These are phyloP conservation scores for Sporothrix euskadiensis DNA, from an alignment of 2,329 filamentous ascomycete species.

Conservation along the genomic window DNA sequence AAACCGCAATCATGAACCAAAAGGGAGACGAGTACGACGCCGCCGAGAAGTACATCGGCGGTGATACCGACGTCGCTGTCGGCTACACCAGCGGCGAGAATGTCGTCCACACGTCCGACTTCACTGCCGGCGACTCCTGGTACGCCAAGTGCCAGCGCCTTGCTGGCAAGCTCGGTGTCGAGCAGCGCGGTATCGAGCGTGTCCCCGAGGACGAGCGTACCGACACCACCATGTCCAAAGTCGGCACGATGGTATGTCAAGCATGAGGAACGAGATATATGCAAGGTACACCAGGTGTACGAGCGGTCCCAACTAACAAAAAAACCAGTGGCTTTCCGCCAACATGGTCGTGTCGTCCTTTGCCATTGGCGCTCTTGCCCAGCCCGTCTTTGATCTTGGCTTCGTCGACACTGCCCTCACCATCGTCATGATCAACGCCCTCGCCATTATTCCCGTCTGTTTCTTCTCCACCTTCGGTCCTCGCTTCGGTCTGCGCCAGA, in stretches of 20 bases:
- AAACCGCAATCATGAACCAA: constrained; percentile 24
- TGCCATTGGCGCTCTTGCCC: constrained; percentile 69
- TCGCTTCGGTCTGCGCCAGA: constrained; percentile 60
- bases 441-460: constrained; percentile 59
- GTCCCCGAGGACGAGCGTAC: constrained; percentile 69
- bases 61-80: constrained; percentile 29
- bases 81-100: constrained; percentile 34
- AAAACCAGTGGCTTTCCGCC: constrained; percentile 67
- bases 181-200: constrained; percentile 74
- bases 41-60: constrained; percentile 29
- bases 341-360: constrained; percentile 79
- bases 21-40: constrained; percentile 27
- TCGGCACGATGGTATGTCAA: constrained; percentile 67
- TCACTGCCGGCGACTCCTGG: constrained; percentile 32
- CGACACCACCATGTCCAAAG: constrained; percentile 64
- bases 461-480: constrained; percentile 59
- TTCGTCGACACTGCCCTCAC: constrained; percentile 72
- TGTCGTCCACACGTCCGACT: constrained; percentile 33
- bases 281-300: too few relatives aligned
- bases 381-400: constrained; percentile 68
- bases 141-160: constrained; percentile 56
- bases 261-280: too few relatives aligned
- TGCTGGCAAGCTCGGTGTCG: constrained; percentile 65
- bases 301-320: not conserved
- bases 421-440: constrained; percentile 72